Percentiles rank a stretch among this genome's conserved stretches.
Conservation (phyloP, 2,329 filamentous ascomycete species). For the Pseudogymnoascus sp. region DNA sequence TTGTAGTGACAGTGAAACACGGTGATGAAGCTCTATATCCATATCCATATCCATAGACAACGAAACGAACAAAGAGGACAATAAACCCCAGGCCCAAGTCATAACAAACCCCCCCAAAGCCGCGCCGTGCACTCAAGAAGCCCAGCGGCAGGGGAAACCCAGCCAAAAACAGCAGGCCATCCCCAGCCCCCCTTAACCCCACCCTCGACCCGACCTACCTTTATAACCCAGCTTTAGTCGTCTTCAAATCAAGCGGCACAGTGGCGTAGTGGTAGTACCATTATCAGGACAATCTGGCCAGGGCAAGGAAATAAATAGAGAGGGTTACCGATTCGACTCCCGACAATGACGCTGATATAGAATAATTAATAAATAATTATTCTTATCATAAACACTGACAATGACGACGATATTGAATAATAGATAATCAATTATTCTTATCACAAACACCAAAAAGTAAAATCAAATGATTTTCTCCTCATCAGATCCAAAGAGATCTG, state of each 20-base stretch:
- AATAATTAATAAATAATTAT: background rate
- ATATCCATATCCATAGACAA: background rate
- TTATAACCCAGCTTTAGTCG: background rate
- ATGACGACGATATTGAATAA: background rate
- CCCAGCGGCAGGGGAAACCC: background rate
- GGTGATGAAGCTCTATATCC: background rate
- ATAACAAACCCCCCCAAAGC: background rate
- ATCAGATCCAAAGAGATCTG: background rate
- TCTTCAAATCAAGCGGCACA: background rate
- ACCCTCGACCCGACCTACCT: slow-evolving; percentile 13
- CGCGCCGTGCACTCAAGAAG: background rate
- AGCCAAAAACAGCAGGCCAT: slow-evolving; percentile 8
- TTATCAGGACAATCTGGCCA: background rate
- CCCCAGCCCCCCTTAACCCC: slow-evolving; percentile 7
- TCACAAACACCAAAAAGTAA: background rate
- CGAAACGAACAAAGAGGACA: background rate
- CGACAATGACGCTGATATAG: background rate
- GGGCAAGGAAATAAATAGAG: background rate
- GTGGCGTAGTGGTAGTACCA: background rate
- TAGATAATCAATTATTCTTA: background rate
- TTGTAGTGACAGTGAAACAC: background rate
- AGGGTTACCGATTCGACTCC: background rate
- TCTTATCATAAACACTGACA: background rate
- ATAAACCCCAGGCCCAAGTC: background rate
- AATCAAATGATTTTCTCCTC: slow-evolving; percentile 6